Base-by-base conservation (phyloP, 805 yeast species). In the Yarrowia bubula region DNA sequence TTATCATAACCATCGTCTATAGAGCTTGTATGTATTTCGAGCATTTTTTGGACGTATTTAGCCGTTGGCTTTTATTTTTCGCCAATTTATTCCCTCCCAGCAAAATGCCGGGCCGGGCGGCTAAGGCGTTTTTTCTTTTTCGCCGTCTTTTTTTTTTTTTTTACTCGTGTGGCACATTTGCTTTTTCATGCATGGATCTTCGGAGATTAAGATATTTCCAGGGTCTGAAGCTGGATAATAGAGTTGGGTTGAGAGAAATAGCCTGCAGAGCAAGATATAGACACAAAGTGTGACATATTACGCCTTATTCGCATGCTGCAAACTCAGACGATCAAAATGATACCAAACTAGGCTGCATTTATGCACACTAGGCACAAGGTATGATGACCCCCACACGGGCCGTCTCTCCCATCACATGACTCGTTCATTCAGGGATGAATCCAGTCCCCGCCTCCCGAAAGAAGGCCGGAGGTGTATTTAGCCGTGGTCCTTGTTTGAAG, bases 141-240 rank as follows among this genome's bases (percentile, higher is more conserved):
- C 28, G 28, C 28, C 28, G 28, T 22, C 28, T 22, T 7, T 11
- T 42, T 9, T 5, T 22, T 5, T 11, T 11, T 42, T 18, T 42
- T 42, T 14, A 32, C 53, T 48, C 53, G 53, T 17, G 53, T 48
- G 39, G 38, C 10, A 33, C 53, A 48, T 17, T 48, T 48, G 38
- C 39, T 48, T 48, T 48, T 48, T 28, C 4, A 33, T 15, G 53
- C 53, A 48, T 15, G 53, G 53, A 48, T 32, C 53, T 48, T 33
- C 39, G 53, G 53, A 48, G 53, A 48, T 48, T 33, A 47, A 48
- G 39, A 48, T 14, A 31, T 14, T 17, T 28, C 51, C 51, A 48
- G 53, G 53, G 53, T 48, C 39, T 44, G 22, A 22, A 14, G 11
- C 17, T 46, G 18, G 8, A 10, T 7, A 14, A 44, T 31, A 44